Evolutionary conservation across 345 rosid species (phyloP).

Genomic region (Bruguiera sexangula): DNA sequence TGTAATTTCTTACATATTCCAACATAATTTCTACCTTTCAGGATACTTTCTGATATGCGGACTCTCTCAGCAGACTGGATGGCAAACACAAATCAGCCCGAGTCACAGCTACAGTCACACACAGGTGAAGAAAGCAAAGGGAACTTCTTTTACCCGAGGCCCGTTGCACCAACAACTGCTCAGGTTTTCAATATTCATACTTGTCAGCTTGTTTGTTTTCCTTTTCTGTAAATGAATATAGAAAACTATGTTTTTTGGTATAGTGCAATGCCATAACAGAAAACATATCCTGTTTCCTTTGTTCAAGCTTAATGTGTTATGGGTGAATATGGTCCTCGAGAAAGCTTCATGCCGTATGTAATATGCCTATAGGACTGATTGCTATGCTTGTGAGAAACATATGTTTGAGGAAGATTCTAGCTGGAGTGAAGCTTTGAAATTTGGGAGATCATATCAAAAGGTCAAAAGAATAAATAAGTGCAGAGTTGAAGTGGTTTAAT

Average conservation of each 20-base stretch:
- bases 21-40: constrained; percentile 34
- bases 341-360: background rate
- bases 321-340: background rate
- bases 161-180: constrained; percentile 94
- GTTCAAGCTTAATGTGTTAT: background rate
- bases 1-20: constrained; percentile 7
- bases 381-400: background rate
- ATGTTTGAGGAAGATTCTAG: background rate
- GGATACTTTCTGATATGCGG: constrained; percentile 99
- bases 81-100: constrained; percentile 91
- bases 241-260: too few species aligned
- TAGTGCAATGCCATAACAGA: too few species aligned
- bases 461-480: too few species aligned
- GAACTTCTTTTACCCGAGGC: constrained; percentile 87
- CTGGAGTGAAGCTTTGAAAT: background rate
- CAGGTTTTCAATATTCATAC: constrained; percentile 48
- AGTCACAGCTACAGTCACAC: constrained; percentile 66
- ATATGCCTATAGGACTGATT: background rate
- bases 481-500: too few species aligned
- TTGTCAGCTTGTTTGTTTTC: background rate
- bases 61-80: constrained; percentile 99
- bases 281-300: too few species aligned
- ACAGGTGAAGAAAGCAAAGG: constrained; percentile 78
- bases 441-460: too few species aligned
- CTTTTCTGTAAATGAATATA: constrained; percentile 4